phyloP scores from a whole-genome alignment of 768 basidiomycete species.

The Gautieria morchelliformis region DNA sequence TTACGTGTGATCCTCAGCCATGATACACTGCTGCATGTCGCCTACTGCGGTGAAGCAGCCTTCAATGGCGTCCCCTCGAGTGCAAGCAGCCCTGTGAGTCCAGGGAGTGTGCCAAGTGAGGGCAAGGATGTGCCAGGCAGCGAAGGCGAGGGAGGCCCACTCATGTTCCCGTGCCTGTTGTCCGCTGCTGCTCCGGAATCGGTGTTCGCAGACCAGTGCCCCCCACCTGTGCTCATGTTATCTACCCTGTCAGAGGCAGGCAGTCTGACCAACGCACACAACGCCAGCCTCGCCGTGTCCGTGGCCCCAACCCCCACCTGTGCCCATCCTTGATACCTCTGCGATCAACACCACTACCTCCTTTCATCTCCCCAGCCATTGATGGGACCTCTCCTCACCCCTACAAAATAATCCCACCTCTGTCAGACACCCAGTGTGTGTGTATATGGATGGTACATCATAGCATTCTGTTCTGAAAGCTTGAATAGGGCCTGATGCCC shows the following conservation, averaged over 20 bases:
- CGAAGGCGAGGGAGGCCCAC: too few species aligned
- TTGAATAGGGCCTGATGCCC: too few species aligned
- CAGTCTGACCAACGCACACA: not conserved
- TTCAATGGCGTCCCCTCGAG: not conserved
- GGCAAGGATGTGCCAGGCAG: too few species aligned
- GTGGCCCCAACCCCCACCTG: constrained; percentile 35
- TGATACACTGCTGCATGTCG: too few species aligned
- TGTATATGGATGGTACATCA: constrained; percentile 88
- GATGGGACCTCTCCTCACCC: constrained; percentile 52
- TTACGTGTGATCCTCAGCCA: too few species aligned
- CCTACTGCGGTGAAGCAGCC: too few species aligned
- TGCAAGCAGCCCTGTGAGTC: constrained; percentile 22
- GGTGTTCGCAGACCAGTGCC: constrained; percentile 29
- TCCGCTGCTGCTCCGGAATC: constrained; percentile 21
- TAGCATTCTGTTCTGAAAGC: too few species aligned
- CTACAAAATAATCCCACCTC: constrained; percentile 85
- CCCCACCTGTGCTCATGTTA: constrained; percentile 18
- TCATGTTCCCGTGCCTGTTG: constrained; percentile 27
- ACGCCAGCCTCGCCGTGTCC: too few species aligned
- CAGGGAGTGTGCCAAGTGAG: too few species aligned
- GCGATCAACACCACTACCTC: constrained; percentile 58
- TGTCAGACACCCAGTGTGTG: constrained; percentile 63
- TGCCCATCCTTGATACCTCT: constrained; percentile 23
- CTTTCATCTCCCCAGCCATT: constrained; percentile 67
- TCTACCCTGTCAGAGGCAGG: constrained; percentile 6